Evolutionary conservation across 192 early-diverging fungal species (phyloP), one percentile per base, ranked within the genome.

Genomic region (Mortierella alpina): DNA sequence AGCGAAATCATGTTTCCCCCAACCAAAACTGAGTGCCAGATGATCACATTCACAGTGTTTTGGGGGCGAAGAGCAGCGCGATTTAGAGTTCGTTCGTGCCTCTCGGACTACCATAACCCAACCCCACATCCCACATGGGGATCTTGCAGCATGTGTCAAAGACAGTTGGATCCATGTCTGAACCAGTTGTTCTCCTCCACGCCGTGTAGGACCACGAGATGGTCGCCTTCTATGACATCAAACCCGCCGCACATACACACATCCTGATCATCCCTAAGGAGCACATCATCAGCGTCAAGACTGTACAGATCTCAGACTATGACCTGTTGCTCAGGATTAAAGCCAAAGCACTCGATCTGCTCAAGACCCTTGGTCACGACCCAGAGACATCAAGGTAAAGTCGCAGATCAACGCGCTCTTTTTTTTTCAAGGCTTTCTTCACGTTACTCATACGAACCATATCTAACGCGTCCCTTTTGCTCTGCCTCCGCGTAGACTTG

Each of bases 231-330:
- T 72, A 82, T 44, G 84, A 88, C 57, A 69, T 72, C 46, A 66
- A 70, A 20, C 87, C 83, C 17, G 76, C 81, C 2, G 70, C 83
- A 39, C 63, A 82, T 41, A 66, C 83, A 1, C 85, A 86, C 59
- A 62, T 86, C 49, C 67, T 88, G 40, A 64, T 86, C 39, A 79
- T 86, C 39, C 83, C 87, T 12, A 60, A 46, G 31, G 31, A 66
- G 31, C 87, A 86, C 56, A 72, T 85, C 46, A 71, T 42, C 3
- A 79, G 62, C n/a, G 82, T 88, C 15, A 84, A 86, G n/a, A 66
- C 69, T 14, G 68, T 88, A 18, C 59, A 45, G 3, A 17, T 8
- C 5, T 48, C 72, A 6, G 64, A 88, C 51, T 50, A 50, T 66
- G 52, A 61, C 15, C 41, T 72, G 66, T 46, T 88, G 22, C 56